These are phyloP conservation scores for Fusarium illudens DNA, from an alignment of 2,329 filamentous ascomycete genomes.

Conservation along the genomic window DNA sequence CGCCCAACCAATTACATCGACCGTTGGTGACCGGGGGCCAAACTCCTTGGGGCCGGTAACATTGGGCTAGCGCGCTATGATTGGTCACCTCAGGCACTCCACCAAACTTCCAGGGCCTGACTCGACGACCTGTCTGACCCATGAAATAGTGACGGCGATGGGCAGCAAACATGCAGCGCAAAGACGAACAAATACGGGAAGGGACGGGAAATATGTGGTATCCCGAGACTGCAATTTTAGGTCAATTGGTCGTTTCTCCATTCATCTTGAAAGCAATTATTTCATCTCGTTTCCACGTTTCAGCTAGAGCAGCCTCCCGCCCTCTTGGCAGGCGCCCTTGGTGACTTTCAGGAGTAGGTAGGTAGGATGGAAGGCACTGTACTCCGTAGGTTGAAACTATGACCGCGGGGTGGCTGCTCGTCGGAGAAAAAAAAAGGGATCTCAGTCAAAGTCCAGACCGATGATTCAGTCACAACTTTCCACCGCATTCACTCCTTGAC, in stretches of 20 bases:
- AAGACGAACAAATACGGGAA: background rate
- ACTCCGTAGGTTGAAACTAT: too few species aligned
- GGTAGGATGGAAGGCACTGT: too few species aligned
- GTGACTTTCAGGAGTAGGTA: background rate
- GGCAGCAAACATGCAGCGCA: background rate
- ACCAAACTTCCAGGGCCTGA: constrained; percentile 9
- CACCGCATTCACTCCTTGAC: constrained; percentile 21
- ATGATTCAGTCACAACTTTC: constrained; percentile 29
- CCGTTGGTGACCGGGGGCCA: constrained; percentile 15
- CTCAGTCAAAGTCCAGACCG: constrained; percentile 24
- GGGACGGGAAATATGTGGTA: background rate
- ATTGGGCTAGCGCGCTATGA: constrained; percentile 7
- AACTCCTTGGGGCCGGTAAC: constrained; percentile 26
- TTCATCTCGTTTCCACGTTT: constrained; percentile 14
- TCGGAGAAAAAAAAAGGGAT: constrained; percentile 25
- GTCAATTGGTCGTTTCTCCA: constrained; percentile 2
- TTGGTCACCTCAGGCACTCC: constrained; percentile 22
- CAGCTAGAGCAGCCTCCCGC: background rate
- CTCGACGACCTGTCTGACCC: background rate
- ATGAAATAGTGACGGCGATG: constrained; percentile 6
- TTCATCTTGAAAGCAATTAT: background rate
- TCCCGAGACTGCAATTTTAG: background rate
- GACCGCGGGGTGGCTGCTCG: constrained; percentile 16
- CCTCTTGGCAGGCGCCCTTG: background rate
- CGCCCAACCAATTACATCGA: constrained; percentile 32